These are phyloP conservation scores for Calonectria henricotiae DNA, from an alignment of 2,329 filamentous ascomycete species.

Conservation along the genomic window DNA sequence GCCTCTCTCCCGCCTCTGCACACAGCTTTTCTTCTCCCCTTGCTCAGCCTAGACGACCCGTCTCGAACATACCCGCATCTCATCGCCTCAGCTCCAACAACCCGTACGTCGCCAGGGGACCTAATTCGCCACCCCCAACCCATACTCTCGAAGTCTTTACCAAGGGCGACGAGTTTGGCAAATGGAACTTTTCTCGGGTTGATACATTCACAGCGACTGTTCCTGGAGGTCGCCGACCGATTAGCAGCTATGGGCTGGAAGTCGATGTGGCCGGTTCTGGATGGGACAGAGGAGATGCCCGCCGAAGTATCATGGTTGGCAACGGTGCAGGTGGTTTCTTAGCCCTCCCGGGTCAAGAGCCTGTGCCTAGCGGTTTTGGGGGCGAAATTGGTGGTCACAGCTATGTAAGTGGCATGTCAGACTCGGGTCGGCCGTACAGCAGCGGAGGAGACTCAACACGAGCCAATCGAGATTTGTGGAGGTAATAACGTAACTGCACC, in stretches of 20 bases:
- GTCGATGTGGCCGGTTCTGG: constrained; percentile 66
- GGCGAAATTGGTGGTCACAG: constrained; percentile 29
- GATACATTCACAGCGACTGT: constrained; percentile 53
- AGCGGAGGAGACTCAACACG: constrained; percentile 58
- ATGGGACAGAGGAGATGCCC: constrained; percentile 69
- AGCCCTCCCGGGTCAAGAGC: constrained; percentile 63
- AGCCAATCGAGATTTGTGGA: constrained; percentile 50
- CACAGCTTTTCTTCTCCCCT: constrained; percentile 46
- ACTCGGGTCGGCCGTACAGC: constrained; percentile 57
- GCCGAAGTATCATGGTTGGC: constrained; percentile 71
- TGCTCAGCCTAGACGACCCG: constrained; percentile 51
- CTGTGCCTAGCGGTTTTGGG: background rate
- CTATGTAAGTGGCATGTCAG: constrained; percentile 43
- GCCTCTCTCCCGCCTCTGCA: constrained; percentile 48
- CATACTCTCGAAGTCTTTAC: constrained; percentile 75
- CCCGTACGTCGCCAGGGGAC: constrained; percentile 65
- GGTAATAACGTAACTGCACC: constrained; percentile 9
- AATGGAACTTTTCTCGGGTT: constrained; percentile 73
- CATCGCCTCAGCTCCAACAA: constrained; percentile 75
- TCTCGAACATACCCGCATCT: constrained; percentile 52
- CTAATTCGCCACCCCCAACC: constrained; percentile 60
- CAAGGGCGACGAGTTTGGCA: constrained; percentile 72
- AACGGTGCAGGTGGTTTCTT: constrained; percentile 70
- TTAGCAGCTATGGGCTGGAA: constrained; percentile 73
- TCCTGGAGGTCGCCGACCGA: constrained; percentile 60